Evolutionary conservation across 2,329 filamentous ascomycete genomes (phyloP).

Genomic region (Cercospora sp.): DNA sequence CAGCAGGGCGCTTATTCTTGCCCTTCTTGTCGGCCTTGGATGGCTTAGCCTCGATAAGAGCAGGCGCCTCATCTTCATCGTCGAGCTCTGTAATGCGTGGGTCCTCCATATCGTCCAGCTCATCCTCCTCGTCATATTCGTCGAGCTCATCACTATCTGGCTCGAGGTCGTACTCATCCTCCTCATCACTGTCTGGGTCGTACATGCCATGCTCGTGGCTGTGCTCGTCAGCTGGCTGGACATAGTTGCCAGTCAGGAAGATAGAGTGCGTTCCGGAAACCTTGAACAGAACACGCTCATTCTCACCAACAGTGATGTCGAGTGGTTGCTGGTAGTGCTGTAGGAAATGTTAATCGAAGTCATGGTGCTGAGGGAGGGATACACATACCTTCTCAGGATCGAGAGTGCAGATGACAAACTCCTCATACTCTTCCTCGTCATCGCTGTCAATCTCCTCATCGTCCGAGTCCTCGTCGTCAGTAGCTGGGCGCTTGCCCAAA

Average conservation of each 20-base stretch:
- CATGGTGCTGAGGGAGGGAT: conserved; percentile 15
- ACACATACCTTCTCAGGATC: conserved; percentile 80
- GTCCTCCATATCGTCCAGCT: conserved; percentile 33
- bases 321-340: conserved; percentile 94
- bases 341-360: conserved; percentile 35
- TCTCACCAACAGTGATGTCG: conserved; percentile 85
- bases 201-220: conserved; percentile 61
- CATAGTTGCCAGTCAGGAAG: conserved; percentile 94
- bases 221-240: conserved; percentile 66
- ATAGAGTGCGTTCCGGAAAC: conserved; percentile 87
- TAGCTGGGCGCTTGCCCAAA: conserved; percentile 64
- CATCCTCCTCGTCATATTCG: conserved; percentile 42
- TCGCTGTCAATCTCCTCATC: conserved; percentile 57
- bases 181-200: conserved; percentile 61
- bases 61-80: conserved; percentile 52
- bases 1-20: conserved; percentile 93
- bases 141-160: conserved; percentile 76
- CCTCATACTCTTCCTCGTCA: conserved; percentile 70
- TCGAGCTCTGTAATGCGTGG: conserved; percentile 30
- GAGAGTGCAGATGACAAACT: conserved; percentile 93
- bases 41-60: conserved; percentile 56
- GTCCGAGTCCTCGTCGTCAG: conserved; percentile 51
- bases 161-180: conserved; percentile 73
- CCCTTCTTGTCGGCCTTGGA: conserved; percentile 72
- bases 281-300: conserved; percentile 89